Evolutionary conservation across 345 rosid genomes (phyloP).

Genomic region (Lepidium aucheri): DNA sequence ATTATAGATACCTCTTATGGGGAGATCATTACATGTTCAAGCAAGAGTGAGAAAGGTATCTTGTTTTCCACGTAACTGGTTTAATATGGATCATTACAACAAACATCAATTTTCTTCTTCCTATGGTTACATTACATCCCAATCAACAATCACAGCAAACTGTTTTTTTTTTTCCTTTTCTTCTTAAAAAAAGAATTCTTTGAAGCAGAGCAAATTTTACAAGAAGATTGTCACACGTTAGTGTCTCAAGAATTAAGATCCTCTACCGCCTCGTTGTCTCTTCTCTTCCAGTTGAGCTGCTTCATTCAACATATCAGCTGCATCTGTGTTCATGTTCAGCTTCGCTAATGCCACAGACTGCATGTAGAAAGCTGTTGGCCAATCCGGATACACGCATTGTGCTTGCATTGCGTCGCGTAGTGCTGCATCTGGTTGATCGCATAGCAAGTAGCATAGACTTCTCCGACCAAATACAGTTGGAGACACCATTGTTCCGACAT

Average conservation of each 20-base stretch:
- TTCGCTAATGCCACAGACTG: slow-evolving; percentile 96
- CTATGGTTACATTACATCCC: slow-evolving; percentile 28
- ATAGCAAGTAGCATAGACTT: slow-evolving; percentile 79
- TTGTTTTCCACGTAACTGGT: too few species aligned
- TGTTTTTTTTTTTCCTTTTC: not conserved
- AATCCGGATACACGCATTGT: slow-evolving; percentile 69
- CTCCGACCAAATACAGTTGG: slow-evolving; percentile 91
- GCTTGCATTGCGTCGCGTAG: slow-evolving; percentile 98
- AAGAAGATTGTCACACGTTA: not conserved
- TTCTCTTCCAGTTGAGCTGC: slow-evolving; percentile 82
- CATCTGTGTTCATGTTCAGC: slow-evolving; percentile 90
- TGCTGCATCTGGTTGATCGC: slow-evolving; percentile 85
- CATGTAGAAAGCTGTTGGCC: slow-evolving; percentile 97
- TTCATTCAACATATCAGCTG: slow-evolving; percentile 91
- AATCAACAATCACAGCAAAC: slow-evolving; percentile 25
- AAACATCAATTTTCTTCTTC: slow-evolving; percentile 1
- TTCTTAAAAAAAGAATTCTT: not conserved
- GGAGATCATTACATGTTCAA: too few species aligned
- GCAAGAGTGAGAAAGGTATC: too few species aligned
- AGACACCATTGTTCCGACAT: slow-evolving; percentile 80
- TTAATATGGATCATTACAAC: too few species aligned
- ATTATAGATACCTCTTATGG: too few species aligned
- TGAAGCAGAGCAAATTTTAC: slow-evolving; percentile 13
- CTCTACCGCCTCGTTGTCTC: slow-evolving; percentile 63
- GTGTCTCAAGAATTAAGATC: slow-evolving; percentile 30